Conservation (phyloP, 805 yeast species). For the Ogataea parapolymorpha region DNA sequence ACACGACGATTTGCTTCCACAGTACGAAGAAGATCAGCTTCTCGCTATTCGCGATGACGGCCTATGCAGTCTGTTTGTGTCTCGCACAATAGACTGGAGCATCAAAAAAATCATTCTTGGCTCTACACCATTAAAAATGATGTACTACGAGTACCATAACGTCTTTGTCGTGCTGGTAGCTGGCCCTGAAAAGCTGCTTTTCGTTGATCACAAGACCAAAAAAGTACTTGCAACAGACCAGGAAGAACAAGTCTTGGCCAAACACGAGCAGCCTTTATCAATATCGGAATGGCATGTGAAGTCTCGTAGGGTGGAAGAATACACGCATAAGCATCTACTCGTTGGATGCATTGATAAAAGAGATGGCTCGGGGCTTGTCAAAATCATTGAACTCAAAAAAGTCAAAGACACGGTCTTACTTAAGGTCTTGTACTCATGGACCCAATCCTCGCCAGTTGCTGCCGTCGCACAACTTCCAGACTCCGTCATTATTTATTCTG, state of each 20-base stretch:
- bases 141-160: slow-evolving; percentile 24
- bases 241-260: slow-evolving; percentile 10
- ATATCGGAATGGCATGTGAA: slow-evolving; percentile 35
- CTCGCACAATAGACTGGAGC: slow-evolving; percentile 14
- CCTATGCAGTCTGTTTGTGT: slow-evolving; percentile 24
- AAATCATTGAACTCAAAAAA: slow-evolving; percentile 28
- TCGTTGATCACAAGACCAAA: slow-evolving; percentile 25
- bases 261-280: slow-evolving; percentile 29
- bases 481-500: slow-evolving; percentile 24
- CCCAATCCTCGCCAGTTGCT: slow-evolving; percentile 20
- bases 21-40: slow-evolving; percentile 15
- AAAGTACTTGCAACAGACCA: slow-evolving; percentile 4
- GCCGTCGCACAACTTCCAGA: slow-evolving; percentile 24
- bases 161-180: slow-evolving; percentile 21
- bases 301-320: slow-evolving; percentile 15
- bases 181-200: slow-evolving; percentile 16
- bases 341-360: slow-evolving; percentile 31
- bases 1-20: slow-evolving; percentile 2
- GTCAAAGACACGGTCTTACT: slow-evolving; percentile 12
- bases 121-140: slow-evolving; percentile 25
- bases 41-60: slow-evolving; percentile 35
- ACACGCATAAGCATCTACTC: slow-evolving; percentile 27
- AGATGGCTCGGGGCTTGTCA: slow-evolving; percentile 23
- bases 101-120: slow-evolving; percentile 27
- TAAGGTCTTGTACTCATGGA: slow-evolving; percentile 18